Evolutionary conservation across 2,329 filamentous ascomycete species (phyloP), one percentile per base, ranked within the genome.

Genomic region (Cladosporium sp.): DNA sequence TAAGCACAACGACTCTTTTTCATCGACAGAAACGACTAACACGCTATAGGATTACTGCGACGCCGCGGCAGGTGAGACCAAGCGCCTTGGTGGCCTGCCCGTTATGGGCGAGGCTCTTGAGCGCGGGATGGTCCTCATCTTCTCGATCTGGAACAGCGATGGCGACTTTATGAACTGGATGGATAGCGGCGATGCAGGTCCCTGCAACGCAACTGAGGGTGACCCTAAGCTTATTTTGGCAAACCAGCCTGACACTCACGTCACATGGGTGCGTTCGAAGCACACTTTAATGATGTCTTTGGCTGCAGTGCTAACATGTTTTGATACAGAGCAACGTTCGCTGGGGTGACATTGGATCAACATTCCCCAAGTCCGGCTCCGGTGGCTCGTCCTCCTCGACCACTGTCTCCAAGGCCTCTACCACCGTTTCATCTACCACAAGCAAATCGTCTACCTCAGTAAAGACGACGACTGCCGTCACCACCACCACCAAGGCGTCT

Each of bases 131-230:
- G 83, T 85, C 40, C 77, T 88, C 15, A 83, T 85, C 64, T 78
- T 87, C 77, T 79, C 76, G 17, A 73, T 84, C 61, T 85, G 83
- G 82, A 82, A 87, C 67, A 85, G 88, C 73, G 81, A 87, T 72
- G 71, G 80, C 61, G 74, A 81, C 68, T 80, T 86, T 75, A 89
- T 90, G 85, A 80, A 87, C 68, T 90, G 87, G 87, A 81, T 90
- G 67, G 87, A 90, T 76, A 70, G 73, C 54, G 75, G 75, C 3
- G 71, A 70, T 40, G 69, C 77, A 2, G 83, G 83, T 0, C 83
- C 82, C 24, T 85, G 83, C 69, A 77, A 76, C 64, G 74, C 73
- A 3, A 81, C 77, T 0, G 79, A 82, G 63, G 83, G 82, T 0
- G 73, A 77, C 59, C 82, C 83, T 0, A 68, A 70, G 37, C 69